phyloP scores from a whole-genome alignment of 495 filamentous ascomycete species.

The Poronia punctata region DNA sequence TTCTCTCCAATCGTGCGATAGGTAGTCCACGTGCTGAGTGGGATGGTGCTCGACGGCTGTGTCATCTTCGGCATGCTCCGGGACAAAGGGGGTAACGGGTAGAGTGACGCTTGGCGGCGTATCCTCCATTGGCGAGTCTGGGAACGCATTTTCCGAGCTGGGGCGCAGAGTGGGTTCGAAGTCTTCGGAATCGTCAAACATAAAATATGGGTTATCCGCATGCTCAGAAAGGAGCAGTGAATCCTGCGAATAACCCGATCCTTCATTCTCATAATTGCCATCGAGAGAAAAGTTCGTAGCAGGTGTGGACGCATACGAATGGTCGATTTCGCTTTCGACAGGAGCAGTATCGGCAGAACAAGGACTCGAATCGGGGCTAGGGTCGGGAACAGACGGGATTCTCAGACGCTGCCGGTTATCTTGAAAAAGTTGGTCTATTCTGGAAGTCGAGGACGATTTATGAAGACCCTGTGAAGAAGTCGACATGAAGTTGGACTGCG shows the following conservation, averaged over 20 bases:
- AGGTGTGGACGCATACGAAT: conserved; percentile 49
- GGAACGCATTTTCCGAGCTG: conserved; percentile 34
- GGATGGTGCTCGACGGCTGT: conserved; percentile 69
- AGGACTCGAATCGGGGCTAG: conserved; percentile 43
- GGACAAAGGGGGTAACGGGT: conserved; percentile 35
- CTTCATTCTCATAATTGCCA: conserved; percentile 42
- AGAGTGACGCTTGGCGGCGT: conserved; percentile 39
- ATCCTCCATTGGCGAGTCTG: conserved; percentile 38
- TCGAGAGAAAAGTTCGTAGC: conserved; percentile 57
- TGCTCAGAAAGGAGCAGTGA: conserved; percentile 53
- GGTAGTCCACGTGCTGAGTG: conserved; percentile 89
- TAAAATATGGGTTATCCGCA: conserved; percentile 42
- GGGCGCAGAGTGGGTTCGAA: conserved; percentile 44
- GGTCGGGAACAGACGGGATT: conserved; percentile 26
- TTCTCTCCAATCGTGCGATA: conserved; percentile 91
- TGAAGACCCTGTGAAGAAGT: conserved; percentile 27
- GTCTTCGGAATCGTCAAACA: conserved; percentile 31
- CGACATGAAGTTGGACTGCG: conserved; percentile 37
- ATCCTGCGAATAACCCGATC: conserved; percentile 41
- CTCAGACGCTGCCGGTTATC: conserved; percentile 21
- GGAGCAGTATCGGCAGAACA: conserved; percentile 35
- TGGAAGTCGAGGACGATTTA: conserved; percentile 35
- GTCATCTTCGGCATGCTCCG: conserved; percentile 69
- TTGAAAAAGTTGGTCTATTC: conserved; percentile 26
- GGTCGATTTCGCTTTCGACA: conserved; percentile 29